phyloP scores from a whole-genome alignment of 2,329 filamentous ascomycete species.

The Trichoderma lentiforme region DNA sequence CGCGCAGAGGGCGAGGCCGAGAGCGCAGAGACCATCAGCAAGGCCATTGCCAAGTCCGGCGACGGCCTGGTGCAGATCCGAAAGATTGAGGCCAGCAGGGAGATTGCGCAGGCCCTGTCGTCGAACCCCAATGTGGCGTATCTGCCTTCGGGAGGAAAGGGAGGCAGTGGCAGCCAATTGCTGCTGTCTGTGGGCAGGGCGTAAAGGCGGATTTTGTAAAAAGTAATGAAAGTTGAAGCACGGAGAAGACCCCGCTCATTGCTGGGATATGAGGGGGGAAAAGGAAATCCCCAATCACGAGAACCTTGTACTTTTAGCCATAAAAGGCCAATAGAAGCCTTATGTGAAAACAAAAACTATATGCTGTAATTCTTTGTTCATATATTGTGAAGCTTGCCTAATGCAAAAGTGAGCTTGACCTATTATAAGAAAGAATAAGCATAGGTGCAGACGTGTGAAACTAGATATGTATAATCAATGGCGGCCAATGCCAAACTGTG shows the following conservation, averaged over 20 bases:
- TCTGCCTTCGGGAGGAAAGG: constrained; percentile 67
- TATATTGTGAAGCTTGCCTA: neutral
- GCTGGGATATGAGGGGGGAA: constrained; percentile 26
- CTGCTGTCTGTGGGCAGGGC: constrained; percentile 51
- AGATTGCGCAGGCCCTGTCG: constrained; percentile 88
- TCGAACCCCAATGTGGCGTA: constrained; percentile 95
- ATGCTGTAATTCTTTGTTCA: neutral
- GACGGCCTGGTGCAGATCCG: constrained; percentile 94
- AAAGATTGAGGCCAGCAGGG: constrained; percentile 93
- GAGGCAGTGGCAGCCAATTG: constrained; percentile 50
- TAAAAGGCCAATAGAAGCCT: constrained; percentile 20
- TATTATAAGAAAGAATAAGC: neutral
- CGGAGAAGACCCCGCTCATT: constrained; percentile 36
- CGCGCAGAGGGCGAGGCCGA: constrained; percentile 97
- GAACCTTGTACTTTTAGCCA: constrained; percentile 38
- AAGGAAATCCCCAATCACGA: constrained; percentile 19
- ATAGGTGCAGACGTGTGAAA: neutral
- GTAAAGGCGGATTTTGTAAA: constrained; percentile 26
- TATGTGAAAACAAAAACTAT: neutral
- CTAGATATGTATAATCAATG: neutral
- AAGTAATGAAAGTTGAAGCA: constrained; percentile 22
- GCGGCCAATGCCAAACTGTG: neutral
- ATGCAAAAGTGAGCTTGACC: neutral
- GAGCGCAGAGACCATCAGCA: constrained; percentile 91
- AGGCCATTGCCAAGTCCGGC: constrained; percentile 87